Evolutionary conservation across 2,329 filamentous ascomycete species (phyloP).

Genomic region (Claviceps sp.): DNA sequence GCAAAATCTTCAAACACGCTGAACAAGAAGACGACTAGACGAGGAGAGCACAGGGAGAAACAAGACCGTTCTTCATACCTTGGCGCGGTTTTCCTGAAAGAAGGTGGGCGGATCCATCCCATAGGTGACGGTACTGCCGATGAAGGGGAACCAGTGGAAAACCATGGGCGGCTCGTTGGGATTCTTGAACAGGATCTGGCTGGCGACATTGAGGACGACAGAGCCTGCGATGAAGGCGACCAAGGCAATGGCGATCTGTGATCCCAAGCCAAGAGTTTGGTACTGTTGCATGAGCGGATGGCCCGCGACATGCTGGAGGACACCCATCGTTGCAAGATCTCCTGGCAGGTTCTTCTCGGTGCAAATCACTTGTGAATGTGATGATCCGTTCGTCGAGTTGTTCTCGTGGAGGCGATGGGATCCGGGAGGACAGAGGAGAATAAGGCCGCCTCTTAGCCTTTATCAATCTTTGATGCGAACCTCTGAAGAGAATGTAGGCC

Average conservation of each 20-base stretch:
- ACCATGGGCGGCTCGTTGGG: conserved; percentile 69
- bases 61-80: conserved; percentile 41
- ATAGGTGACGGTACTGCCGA: conserved; percentile 87
- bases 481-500: not conserved
- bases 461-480: not conserved
- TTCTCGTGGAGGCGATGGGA: not conserved
- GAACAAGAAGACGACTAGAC: not conserved
- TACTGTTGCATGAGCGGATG: conserved; percentile 37
- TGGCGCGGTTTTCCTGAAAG: conserved; percentile 62
- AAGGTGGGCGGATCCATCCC: conserved; percentile 89
- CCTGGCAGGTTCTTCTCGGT: not conserved
- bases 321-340: conserved; percentile 32
- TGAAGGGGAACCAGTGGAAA: conserved; percentile 68
- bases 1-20: not conserved
- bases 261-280: conserved; percentile 30
- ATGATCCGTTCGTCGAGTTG: not conserved
- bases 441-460: not conserved
- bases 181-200: conserved; percentile 70
- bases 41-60: not conserved
- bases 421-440: not conserved
- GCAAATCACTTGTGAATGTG: not conserved
- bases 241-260: conserved; percentile 34
- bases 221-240: conserved; percentile 34
- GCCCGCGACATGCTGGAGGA: conserved; percentile 38
- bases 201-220: conserved; percentile 65